A percentile compares a stretch with the other conserved stretches of the same genome.
Conservation (phyloP, 306 rosid species). For the Sindora glabra region DNA sequence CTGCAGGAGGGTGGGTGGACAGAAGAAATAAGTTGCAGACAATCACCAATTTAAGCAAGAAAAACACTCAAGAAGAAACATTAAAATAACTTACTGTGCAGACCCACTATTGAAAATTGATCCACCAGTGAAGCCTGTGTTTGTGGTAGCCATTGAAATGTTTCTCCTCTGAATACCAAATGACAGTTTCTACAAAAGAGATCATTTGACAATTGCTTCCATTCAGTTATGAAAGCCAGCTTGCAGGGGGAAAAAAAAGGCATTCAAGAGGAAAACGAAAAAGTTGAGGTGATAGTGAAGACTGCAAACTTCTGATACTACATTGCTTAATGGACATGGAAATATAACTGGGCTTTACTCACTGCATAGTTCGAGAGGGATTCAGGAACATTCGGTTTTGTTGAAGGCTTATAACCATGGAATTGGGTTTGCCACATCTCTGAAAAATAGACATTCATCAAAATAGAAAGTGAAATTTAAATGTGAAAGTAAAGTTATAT, state of each 20-base stretch:
- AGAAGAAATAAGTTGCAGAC: slow-evolving; percentile 17
- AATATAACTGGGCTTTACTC: slow-evolving; percentile 32
- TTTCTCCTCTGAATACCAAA: slow-evolving; percentile 39
- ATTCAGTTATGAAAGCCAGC: slow-evolving; percentile 15
- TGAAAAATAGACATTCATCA: slow-evolving; percentile 24
- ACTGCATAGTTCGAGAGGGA: slow-evolving; percentile 35
- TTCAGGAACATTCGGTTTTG: slow-evolving; percentile 23
- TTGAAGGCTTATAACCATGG: slow-evolving; percentile 30
- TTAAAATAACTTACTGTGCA: slow-evolving; percentile 38
- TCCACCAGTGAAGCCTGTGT: slow-evolving; percentile 30
- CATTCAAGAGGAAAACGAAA: neutral
- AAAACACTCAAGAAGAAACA: neutral
- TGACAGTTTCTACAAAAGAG: slow-evolving; percentile 26
- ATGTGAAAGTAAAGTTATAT: slow-evolving; percentile 6
- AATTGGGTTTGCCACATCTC: slow-evolving; percentile 40
- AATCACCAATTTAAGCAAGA: neutral
- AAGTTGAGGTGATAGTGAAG: no score
- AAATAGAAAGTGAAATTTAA: neutral
- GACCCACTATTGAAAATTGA: slow-evolving; percentile 25
- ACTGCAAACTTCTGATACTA: slow-evolving; percentile 2
- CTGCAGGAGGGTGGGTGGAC: neutral
- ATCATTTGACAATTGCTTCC: slow-evolving; percentile 3
- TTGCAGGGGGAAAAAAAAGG: no score
- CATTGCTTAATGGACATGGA: slow-evolving; percentile 3
- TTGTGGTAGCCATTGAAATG: slow-evolving; percentile 35